Evolutionary conservation across 169 alveolate species (phyloP).

Genomic region (Plasmodium blacklocki): DNA sequence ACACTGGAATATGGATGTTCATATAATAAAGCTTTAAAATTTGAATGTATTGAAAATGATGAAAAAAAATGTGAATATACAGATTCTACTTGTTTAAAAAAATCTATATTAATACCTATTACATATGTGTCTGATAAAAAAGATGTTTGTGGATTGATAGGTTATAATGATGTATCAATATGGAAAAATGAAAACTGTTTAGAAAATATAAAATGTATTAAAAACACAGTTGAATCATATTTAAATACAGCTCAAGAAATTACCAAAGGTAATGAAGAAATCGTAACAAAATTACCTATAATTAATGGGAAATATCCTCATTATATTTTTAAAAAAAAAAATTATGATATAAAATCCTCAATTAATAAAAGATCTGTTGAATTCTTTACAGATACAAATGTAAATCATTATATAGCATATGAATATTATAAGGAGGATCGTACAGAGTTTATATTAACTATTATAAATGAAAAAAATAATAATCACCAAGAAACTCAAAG

Average conservation of each 20-base stretch:
- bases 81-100: slow-evolving; percentile 49
- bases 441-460: slow-evolving; percentile 34
- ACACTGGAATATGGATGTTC: slow-evolving; percentile 71
- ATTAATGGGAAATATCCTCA: slow-evolving; percentile 74
- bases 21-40: slow-evolving; percentile 17
- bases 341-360: neutral
- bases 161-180: slow-evolving; percentile 9
- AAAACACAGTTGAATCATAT: slow-evolving; percentile 36
- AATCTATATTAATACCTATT: slow-evolving; percentile 15
- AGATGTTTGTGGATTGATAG: slow-evolving; percentile 39
- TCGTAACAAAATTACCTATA: slow-evolving; percentile 28
- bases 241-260: slow-evolving; percentile 24
- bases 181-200: slow-evolving; percentile 11
- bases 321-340: slow-evolving; percentile 28
- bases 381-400: slow-evolving; percentile 7
- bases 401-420: slow-evolving; percentile 54
- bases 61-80: slow-evolving; percentile 20
- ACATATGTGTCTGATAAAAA: slow-evolving; percentile 5
- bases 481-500: neutral
- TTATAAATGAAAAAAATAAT: neutral
- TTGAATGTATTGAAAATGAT: slow-evolving; percentile 64
- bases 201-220: slow-evolving; percentile 1
- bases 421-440: slow-evolving; percentile 55
- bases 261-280: slow-evolving; percentile 28
- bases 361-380: slow-evolving; percentile 28